Conservation (phyloP, 768 basidiomycete genomes). For the Suillus plorans region DNA sequence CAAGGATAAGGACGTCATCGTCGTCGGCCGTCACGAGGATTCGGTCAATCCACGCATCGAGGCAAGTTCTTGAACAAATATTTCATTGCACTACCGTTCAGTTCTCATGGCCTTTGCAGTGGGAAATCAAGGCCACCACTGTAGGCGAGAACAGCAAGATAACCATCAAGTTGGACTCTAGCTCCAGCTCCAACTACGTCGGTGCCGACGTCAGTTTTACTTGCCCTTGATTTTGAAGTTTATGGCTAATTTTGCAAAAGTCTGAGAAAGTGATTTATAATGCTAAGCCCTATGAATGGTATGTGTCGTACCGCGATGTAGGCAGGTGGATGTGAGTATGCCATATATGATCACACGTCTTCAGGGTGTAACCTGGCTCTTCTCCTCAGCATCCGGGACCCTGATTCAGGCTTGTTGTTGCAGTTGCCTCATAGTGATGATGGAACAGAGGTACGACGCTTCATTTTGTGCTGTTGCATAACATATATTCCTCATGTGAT, state of each 20-base stretch:
- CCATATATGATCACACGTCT: background rate
- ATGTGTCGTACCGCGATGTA: background rate
- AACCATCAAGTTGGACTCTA: background rate
- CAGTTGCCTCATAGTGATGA: background rate
- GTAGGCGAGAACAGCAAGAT: background rate
- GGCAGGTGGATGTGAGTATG: background rate
- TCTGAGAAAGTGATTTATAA: too few relatives aligned
- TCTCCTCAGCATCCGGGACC: background rate
- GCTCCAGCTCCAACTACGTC: background rate
- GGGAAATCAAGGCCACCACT: background rate
- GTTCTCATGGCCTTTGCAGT: background rate
- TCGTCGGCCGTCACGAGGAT: background rate
- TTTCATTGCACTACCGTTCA: background rate
- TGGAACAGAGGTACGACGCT: background rate
- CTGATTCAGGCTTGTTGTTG: background rate
- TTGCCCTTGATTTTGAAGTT: background rate
- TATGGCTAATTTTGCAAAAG: background rate
- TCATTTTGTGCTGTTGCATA: background rate
- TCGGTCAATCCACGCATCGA: background rate
- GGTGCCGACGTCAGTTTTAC: background rate
- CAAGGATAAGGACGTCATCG: accelerated
- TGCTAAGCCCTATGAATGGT: background rate
- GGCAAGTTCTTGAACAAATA: background rate
- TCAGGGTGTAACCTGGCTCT: background rate
- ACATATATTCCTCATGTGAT: background rate